Base-by-base conservation (phyloP, 2,329 filamentous ascomycete species). In the Pseudopyrenochaeta lycopersici region DNA sequence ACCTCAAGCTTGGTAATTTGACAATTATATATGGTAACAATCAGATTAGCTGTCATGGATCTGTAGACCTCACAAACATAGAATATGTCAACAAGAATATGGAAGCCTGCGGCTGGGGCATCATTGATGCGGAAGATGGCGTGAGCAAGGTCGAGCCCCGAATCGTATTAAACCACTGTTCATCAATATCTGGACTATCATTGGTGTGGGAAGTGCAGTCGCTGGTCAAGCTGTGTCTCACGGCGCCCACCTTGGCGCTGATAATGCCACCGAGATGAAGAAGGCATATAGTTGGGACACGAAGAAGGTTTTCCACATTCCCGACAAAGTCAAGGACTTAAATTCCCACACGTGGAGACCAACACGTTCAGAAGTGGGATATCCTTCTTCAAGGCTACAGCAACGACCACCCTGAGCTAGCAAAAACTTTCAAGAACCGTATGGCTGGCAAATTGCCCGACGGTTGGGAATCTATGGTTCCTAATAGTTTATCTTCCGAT, bases 21-120 rank as follows among this genome's bases (percentile, higher is more conserved):
- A 80, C 80, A 2, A 70, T 87, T 21, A 81, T 86, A 41, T 87
- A 87, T 58, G 85, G 87, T 59, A 86, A 87, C 69, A 86, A 87
- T 66, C 81, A 84, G 61, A 76, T 87, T 41, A 86, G 83, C 4
- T 86, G 84, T 61, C 84, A 86, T 52, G 84, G 85, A 1, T 79
- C 77, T 2, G 78, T 85, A 4, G 82, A 85, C 65, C 73, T 81
- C 38, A 78, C 78, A 2, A 85, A 84, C 55, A 83, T 78, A 0
- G 84, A 86, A 60, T 82, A 86, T 42, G 75, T 85, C 62, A 85
- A 86, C 52, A 69, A 76, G 14, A 86, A 86, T 70, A 85, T 86
- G 83, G 71, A 76, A 3, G 83, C 83, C 6, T 82, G 77, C 31
- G 82, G 82, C 3, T 86, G 83, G 82, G 65, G 84, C 18, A 82